Percentiles rank a stretch among this genome's conserved stretches.
These are phyloP conservation scores for Mycena chlorophos DNA, from an alignment of 768 basidiomycete species.

Conservation along the genomic window DNA sequence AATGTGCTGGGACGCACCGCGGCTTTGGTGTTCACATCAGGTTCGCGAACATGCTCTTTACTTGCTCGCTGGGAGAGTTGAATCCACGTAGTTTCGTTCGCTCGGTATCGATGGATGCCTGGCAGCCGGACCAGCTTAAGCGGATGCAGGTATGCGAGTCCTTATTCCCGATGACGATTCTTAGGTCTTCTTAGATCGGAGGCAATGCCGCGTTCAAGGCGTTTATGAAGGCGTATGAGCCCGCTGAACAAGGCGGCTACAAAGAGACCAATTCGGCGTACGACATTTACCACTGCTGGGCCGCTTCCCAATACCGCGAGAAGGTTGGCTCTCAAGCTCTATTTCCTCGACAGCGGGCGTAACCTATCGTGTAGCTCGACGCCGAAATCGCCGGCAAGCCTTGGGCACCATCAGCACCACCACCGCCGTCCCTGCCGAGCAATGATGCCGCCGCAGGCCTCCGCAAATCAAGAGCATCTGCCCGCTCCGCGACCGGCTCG, in stretches of 20 bases:
- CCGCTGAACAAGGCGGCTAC: slow-evolving; percentile 69
- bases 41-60: slow-evolving; percentile 35
- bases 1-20: slow-evolving; percentile 81
- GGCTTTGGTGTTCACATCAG: slow-evolving; percentile 95
- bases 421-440: slow-evolving; percentile 43
- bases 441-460: slow-evolving; percentile 55
- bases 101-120: slow-evolving; percentile 95
- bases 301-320: slow-evolving; percentile 90
- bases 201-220: slow-evolving; percentile 83
- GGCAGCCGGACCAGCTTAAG: slow-evolving; percentile 84
- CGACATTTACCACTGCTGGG: slow-evolving; percentile 91
- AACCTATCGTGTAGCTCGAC: slow-evolving; percentile 58
- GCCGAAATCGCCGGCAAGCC: slow-evolving; percentile 69
- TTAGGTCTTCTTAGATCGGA: slow-evolving; percentile 57
- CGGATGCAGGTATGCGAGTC: slow-evolving; percentile 76
- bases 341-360: not conserved
- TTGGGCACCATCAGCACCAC: slow-evolving; percentile 78
- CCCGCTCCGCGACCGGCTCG: slow-evolving; percentile 49
- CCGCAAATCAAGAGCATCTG: slow-evolving; percentile 80
- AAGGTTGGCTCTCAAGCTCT: slow-evolving; percentile 56
- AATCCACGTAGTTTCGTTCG: slow-evolving; percentile 71
- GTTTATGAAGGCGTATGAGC: slow-evolving; percentile 73
- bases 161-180: slow-evolving; percentile 3
- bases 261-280: slow-evolving; percentile 58
- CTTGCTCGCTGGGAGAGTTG: slow-evolving; percentile 19